Base-by-base conservation (phyloP, 148 eudicot genomes). In the Camellia sinensis region DNA sequence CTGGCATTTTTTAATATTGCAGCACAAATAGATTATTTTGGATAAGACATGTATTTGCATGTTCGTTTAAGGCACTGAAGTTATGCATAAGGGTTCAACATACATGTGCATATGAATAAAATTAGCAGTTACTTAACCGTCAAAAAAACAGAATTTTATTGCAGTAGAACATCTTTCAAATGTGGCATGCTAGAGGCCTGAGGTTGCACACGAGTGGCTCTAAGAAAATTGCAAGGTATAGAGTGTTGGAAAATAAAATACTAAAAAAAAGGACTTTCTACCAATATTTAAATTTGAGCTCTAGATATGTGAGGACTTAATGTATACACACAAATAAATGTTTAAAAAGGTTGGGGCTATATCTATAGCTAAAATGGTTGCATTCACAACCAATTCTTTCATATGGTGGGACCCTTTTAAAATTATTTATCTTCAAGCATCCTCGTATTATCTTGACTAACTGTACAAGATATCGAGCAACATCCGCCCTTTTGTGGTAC, bases 201-300 rank as follows among this genome's bases (percentile, higher is more conserved):
- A 69, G 53, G 50, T 45, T 69, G 73, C 71, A 67, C 71, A 14
- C n/a, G 12, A 21, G 9, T 18, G 29, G 73, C 54, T 69, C 19
- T 69, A 44, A 67, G n/a, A 67, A 67, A 69, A 45, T 44, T 69
- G 73, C 22, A 69, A 45, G 54, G 22, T 44, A 46, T 44, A 69
- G 50, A 45, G 13, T 0, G 18, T 19, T 22, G 45, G 8, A 45
- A 69, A 69, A 37, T 5, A 37, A 66, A 66, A 66, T 66, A 3
- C 0, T n/a, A n/a, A n/a, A 69, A 6, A 43, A 41, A 45, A 69
- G 18, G 50, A 41, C 48, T 67, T 41, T 3, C 7, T 17, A 67
- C 45, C 45, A 14, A 43, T n/a, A 67, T 43, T 18, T 44, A 69
- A 69, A 44, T 44, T 67, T 67, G 53, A 45, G 15, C 18, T 71